These are phyloP conservation scores for Aspergillus awamori DNA, from an alignment of 2,329 filamentous ascomycete species.

Conservation along the genomic window DNA sequence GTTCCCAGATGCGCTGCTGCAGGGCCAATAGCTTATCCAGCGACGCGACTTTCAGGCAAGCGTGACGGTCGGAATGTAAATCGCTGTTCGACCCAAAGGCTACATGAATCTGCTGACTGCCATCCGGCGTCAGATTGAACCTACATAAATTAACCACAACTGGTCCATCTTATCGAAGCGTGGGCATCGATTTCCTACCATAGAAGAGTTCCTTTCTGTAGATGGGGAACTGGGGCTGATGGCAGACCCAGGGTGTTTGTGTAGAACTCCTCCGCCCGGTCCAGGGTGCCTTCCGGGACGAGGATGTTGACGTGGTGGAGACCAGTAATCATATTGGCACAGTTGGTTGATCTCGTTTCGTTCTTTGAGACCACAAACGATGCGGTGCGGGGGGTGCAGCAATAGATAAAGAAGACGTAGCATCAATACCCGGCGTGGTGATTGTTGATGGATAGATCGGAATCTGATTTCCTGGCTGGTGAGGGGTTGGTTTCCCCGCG, in stretches of 20 bases:
- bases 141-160: conserved; percentile 17
- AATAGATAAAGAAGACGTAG: not conserved
- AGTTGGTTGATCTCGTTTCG: not conserved
- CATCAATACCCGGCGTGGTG: conserved; percentile 1
- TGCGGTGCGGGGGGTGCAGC: not conserved
- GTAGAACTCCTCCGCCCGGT: conserved; percentile 59
- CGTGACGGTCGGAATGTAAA: conserved; percentile 53
- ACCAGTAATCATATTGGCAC: conserved; percentile 52
- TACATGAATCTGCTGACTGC: conserved; percentile 61
- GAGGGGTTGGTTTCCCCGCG: not conserved
- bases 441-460: not conserved
- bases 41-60: conserved; percentile 60
- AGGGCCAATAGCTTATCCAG: conserved; percentile 53
- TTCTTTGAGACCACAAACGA: too few relatives aligned
- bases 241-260: conserved; percentile 58
- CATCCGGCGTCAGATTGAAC: conserved; percentile 59
- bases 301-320: conserved; percentile 62
- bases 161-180: not conserved
- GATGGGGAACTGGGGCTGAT: conserved; percentile 54
- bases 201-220: conserved; percentile 55
- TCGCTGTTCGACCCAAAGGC: conserved; percentile 48
- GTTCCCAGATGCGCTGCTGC: conserved; percentile 55
- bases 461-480: conserved; percentile 6
- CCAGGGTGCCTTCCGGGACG: conserved; percentile 58
- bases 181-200: conserved; percentile 48